These are phyloP conservation scores for Suillus occidentalis DNA, from an alignment of 768 basidiomycete species.

Conservation along the genomic window DNA sequence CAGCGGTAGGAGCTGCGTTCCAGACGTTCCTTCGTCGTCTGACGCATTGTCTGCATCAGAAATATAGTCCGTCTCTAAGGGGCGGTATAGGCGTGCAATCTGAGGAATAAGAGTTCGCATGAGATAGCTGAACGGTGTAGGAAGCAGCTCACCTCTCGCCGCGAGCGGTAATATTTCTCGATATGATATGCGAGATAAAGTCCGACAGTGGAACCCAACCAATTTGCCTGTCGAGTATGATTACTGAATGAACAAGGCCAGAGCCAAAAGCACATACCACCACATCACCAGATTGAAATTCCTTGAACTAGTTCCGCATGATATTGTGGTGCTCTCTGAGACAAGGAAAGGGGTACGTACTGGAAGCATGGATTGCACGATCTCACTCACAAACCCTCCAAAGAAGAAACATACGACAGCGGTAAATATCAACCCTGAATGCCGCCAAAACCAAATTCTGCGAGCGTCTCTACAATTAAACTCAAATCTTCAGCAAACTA, in stretches of 20 bases:
- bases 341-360: slow-evolving; percentile 37
- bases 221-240: slow-evolving; percentile 59
- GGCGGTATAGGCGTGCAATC: slow-evolving; percentile 80
- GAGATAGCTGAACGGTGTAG: not conserved
- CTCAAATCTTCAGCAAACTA: not conserved
- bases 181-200: slow-evolving; percentile 64
- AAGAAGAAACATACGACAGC: slow-evolving; percentile 71
- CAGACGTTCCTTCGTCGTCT: slow-evolving; percentile 42
- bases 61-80: slow-evolving; percentile 52
- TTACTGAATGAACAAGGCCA: slow-evolving; percentile 14
- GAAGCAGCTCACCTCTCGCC: slow-evolving; percentile 61
- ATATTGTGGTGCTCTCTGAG: slow-evolving; percentile 6
- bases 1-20: slow-evolving; percentile 62
- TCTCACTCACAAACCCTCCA: slow-evolving; percentile 78
- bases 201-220: slow-evolving; percentile 71
- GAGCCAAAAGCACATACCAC: slow-evolving; percentile 44
- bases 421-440: slow-evolving; percentile 69
- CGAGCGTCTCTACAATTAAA: slow-evolving; percentile 59
- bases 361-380: slow-evolving; percentile 78
- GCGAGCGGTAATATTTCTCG: slow-evolving; percentile 73
- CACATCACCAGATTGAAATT: slow-evolving; percentile 73
- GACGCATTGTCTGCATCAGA: slow-evolving; percentile 52
- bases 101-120: slow-evolving; percentile 25
- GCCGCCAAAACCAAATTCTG: slow-evolving; percentile 86
- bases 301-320: slow-evolving; percentile 50